Evolutionary conservation across 2,329 filamentous ascomycete genomes (phyloP).

Genomic region (Ophiocordyceps sinensis): DNA sequence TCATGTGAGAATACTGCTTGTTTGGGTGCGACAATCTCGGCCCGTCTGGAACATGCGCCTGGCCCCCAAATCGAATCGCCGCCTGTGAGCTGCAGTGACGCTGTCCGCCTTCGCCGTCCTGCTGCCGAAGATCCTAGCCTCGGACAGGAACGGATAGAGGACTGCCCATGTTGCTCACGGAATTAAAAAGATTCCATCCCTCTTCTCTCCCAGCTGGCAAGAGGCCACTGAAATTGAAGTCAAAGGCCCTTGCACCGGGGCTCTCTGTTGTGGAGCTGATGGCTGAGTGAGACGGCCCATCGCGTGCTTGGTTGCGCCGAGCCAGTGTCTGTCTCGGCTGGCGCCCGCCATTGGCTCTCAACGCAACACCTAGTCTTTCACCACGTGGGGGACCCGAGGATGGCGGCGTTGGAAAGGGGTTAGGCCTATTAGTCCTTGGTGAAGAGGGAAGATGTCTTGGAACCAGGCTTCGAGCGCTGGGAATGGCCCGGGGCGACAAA

Average conservation of each 20-base stretch:
- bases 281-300: neutral
- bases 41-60: neutral
- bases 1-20: conserved; percentile 1
- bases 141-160: neutral
- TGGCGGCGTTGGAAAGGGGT: conserved; percentile 1
- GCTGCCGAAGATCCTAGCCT: neutral
- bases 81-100: neutral
- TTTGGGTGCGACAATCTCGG: neutral
- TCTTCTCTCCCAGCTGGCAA: neutral
- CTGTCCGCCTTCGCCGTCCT: neutral
- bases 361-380: neutral
- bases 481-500: neutral
- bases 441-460: neutral
- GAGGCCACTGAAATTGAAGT: neutral
- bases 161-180: neutral
- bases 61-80: neutral
- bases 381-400: neutral
- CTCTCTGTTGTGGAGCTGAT: neutral
- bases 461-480: neutral
- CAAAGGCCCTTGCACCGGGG: neutral
- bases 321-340: neutral
- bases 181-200: neutral
- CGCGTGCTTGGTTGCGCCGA: neutral
- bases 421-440: neutral
- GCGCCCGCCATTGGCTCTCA: neutral